Conservation (phyloP, 306 rosid genomes). For the Fragaria ananassa region DNA sequence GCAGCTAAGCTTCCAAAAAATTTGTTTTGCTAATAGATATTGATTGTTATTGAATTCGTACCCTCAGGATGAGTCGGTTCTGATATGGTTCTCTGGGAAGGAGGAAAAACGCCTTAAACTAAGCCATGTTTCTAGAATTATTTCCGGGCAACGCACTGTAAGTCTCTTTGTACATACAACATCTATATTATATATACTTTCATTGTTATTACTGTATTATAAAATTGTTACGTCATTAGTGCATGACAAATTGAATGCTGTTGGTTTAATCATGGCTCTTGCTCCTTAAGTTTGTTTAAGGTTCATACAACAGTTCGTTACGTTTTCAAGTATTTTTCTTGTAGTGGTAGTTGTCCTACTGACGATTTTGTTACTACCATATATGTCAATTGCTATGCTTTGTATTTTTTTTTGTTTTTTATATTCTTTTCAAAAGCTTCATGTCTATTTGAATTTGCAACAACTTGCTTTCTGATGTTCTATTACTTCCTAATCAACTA, state of each 20-base stretch:
- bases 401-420: not conserved
- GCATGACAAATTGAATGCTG: not conserved
- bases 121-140: conserved; percentile 88
- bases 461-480: conserved; percentile 6
- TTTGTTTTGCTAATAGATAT: conserved; percentile 19
- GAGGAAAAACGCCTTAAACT: conserved; percentile 95
- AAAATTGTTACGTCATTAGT: not conserved
- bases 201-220: not conserved
- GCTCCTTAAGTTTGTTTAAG: not conserved
- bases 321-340: not conserved
- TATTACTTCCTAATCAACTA: conserved; percentile 40
- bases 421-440: not conserved
- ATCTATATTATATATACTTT: conserved; percentile 21
- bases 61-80: conserved; percentile 91
- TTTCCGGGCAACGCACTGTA: conserved; percentile 98
- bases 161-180: conserved; percentile 31
- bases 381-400: not conserved
- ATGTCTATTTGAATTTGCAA: conserved; percentile 15
- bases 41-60: conserved; percentile 28
- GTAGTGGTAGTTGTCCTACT: not conserved
- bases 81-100: conserved; percentile 97
- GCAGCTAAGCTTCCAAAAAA: conserved; percentile 20
- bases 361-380: not conserved
- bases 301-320: not conserved
- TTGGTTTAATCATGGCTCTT: not conserved